Evolutionary conservation across 805 yeast genomes (phyloP), one percentile per base, ranked within the genome.

Genomic region (Yamadazyma takamatsuzukensis): DNA sequence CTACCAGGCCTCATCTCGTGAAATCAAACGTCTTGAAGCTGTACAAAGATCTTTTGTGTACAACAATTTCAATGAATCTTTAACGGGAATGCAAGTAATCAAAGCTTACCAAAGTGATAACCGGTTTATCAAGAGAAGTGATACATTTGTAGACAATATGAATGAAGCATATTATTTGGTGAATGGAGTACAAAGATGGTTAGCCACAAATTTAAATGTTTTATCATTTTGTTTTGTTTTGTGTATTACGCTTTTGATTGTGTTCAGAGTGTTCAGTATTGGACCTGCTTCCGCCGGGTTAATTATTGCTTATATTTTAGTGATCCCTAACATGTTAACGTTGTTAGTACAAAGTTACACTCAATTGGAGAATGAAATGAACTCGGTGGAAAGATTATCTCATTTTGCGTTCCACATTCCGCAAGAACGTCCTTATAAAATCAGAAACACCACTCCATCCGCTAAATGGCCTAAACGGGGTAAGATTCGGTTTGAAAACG

Each of bases 391-490:
- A 40, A 56, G 70, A 49, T 42, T 63, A 26, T 49, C 54, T 30
- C 50, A 51, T 23, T 61, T 60, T 40, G 87, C 84, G 0, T 68
- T 62, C 40, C 60, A 72, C n/a, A 56, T 86, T 32, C 80, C 78
- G 2, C 79, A 78, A 45, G 95, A 85, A 53, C 83, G 80, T 1
- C 69, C 83, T 0, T 73, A 72, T 54, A 72, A 47, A 41, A 67
- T 60, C 17, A 57, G 47, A 30, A 72, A 62, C 33, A 43, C 48
- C 13, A 46, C 57, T 6, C 78, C 80, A 2, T 48, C 50, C 7
- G 56, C 64, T 4, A 41, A 53, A 2, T 76, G 82, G 83, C 81
- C 82, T 10, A 50, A 46, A 5, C 27, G 51, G 4, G 81, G 82
- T 15, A 47, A 43, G 2, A 70, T 79, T 28, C 46, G 51, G 15